These are phyloP conservation scores for Macadamia tetraphylla DNA, from an alignment of 164 flowering plant species.

Conservation along the genomic window DNA sequence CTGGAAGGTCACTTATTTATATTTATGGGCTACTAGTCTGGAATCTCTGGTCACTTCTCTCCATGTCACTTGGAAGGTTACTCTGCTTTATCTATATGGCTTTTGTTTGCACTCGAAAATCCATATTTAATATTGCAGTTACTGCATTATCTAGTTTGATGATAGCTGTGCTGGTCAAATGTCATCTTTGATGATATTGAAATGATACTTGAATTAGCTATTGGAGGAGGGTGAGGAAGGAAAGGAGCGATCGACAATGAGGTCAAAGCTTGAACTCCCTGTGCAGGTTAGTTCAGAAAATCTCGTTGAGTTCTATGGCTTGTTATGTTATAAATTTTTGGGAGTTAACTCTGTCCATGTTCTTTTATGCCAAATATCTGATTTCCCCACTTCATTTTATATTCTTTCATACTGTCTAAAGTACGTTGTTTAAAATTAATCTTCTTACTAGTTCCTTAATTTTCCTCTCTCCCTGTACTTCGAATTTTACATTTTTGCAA, in stretches of 20 bases:
- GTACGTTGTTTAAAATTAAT: neutral
- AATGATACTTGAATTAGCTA: slow-evolving; percentile 36
- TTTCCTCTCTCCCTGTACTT: neutral
- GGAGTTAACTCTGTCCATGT: neutral
- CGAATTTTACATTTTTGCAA: too few species aligned
- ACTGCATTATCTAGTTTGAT: slow-evolving; percentile 3
- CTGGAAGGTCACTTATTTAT: too few species aligned
- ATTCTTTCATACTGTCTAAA: too few species aligned
- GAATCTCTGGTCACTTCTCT: neutral
- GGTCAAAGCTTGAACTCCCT: slow-evolving; percentile 88
- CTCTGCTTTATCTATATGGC: neutral
- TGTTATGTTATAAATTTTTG: neutral
- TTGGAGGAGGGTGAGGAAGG: slow-evolving; percentile 84
- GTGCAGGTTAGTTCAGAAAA: slow-evolving; percentile 55
- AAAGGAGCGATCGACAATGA: slow-evolving; percentile 56
- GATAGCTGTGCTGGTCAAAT: neutral
- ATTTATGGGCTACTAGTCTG: too few species aligned
- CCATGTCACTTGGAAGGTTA: neutral
- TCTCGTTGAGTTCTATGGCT: neutral
- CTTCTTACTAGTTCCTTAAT: neutral
- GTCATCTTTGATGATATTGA: neutral
- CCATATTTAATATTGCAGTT: neutral
- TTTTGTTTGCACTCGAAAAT: neutral
- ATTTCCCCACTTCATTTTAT: neutral
- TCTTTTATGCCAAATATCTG: neutral